These are phyloP conservation scores for Coelastrella sp. DNA, from an alignment of 139 green algal species.

Conservation along the genomic window DNA sequence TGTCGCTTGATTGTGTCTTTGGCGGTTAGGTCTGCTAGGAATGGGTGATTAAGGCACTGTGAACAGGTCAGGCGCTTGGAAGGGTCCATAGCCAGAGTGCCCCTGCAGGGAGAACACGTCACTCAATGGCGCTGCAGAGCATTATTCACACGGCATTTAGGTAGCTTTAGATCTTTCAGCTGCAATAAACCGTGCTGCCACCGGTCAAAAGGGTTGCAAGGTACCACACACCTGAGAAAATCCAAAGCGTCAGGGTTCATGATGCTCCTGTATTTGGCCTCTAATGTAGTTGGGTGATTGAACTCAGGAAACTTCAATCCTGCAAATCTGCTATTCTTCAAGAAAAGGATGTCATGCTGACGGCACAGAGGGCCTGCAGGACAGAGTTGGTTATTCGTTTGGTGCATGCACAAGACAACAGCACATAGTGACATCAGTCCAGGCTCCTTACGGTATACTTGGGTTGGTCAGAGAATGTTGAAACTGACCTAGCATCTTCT, in stretches of 20 bases:
- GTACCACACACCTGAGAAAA: slow-evolving; percentile 68
- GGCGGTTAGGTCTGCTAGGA: slow-evolving; percentile 60
- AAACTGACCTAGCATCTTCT: slow-evolving; percentile 67
- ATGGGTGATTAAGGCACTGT: slow-evolving; percentile 70
- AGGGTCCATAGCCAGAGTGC: slow-evolving; percentile 67
- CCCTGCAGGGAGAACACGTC: slow-evolving; percentile 44
- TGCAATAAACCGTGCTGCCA: no score
- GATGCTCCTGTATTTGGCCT: slow-evolving; percentile 62
- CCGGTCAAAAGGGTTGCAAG: no score
- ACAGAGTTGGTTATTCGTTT: neutral
- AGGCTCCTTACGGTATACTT: no score
- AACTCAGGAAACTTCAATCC: slow-evolving; percentile 86
- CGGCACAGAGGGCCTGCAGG: slow-evolving; percentile 58
- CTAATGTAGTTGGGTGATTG: slow-evolving; percentile 66
- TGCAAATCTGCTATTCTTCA: slow-evolving; percentile 77
- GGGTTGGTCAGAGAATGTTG: neutral
- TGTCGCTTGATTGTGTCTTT: neutral
- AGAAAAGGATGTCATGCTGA: slow-evolving; percentile 72
- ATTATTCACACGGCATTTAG: no score
- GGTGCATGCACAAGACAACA: no score
- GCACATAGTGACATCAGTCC: no score
- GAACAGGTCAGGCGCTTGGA: slow-evolving; percentile 55
- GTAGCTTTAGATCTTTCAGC: no score
- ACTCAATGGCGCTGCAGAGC: neutral
- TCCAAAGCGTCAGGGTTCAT: slow-evolving; percentile 61